Base-by-base conservation (phyloP, 139 green algal genomes). In the Trebouxia sp. region DNA sequence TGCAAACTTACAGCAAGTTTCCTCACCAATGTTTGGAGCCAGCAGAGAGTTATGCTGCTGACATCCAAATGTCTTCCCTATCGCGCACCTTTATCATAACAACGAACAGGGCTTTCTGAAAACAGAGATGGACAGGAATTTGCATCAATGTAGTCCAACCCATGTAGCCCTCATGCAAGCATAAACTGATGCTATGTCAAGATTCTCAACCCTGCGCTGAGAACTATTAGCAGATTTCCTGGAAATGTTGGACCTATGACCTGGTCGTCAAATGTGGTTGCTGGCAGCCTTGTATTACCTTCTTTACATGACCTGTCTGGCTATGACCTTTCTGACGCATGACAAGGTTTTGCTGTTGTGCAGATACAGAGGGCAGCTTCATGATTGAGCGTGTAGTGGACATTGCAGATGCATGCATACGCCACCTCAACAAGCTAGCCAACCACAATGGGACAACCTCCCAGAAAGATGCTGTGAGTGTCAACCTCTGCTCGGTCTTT, bases 291-390 rank as follows among this genome's bases (percentile, higher is more conserved):
- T n/a, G n/a, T n/a, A n/a, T n/a, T n/a, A n/a, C n/a, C n/a, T n/a
- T n/a, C n/a, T n/a, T n/a, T n/a, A n/a, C n/a, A n/a, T n/a, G n/a
- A n/a, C n/a, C n/a, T n/a, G n/a, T n/a, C n/a, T n/a, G n/a, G n/a
- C n/a, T n/a, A n/a, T n/a, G n/a, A n/a, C n/a, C n/a, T n/a, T n/a
- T n/a, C n/a, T n/a, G n/a, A n/a, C n/a, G 47, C 47, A 14, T 26
- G 17, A 32, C 17, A 69, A 32, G 56, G 2, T 24, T 35, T 8
- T 26, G 11, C 3, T 4, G 24, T 26, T 26, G 41, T 53, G 48
- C 85, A 93, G 93, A 97, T 80, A 97, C 93, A 35, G 95, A 98
- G 82, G 95, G 95, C 45, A 94, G 87, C 79, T 97, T 98, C 82
- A 95, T 93, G 87, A 81, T 88, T 5, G 94, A 98, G 55, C 85